These are phyloP conservation scores for Pulveroboletus sp. DNA, from an alignment of 1,284 basidiomycete species.

Conservation along the genomic window DNA sequence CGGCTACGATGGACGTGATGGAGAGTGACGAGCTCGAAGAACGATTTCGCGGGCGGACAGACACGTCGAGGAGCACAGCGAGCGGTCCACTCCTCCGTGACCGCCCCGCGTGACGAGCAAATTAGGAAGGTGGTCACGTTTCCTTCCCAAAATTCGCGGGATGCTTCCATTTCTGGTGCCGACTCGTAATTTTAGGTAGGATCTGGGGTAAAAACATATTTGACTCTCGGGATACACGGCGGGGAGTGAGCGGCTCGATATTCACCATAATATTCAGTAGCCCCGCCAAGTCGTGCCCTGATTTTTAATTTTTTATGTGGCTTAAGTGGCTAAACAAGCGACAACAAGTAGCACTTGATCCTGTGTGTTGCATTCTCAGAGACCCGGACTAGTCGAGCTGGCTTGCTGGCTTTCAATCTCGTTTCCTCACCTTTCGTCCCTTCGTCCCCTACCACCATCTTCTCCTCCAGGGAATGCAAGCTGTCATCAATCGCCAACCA, in stretches of 20 bases:
- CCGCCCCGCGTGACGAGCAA: slow-evolving; percentile 32
- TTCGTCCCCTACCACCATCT: slow-evolving; percentile 43
- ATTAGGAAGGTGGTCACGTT: slow-evolving; percentile 31
- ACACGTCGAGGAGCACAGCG: slow-evolving; percentile 33
- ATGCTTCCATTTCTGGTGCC: slow-evolving; percentile 13
- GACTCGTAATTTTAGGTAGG: background rate
- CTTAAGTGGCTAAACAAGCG: slow-evolving; percentile 20
- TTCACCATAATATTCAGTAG: background rate
- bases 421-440: slow-evolving; percentile 9
- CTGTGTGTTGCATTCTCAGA: slow-evolving; percentile 35
- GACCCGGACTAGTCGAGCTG: slow-evolving; percentile 29
- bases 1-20: slow-evolving; percentile 9
- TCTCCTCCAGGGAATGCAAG: slow-evolving; percentile 56
- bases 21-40: slow-evolving; percentile 12
- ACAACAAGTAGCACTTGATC: slow-evolving; percentile 33
- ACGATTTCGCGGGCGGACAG: slow-evolving; percentile 10
- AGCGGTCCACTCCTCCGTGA: slow-evolving; percentile 26
- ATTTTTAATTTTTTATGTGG: slow-evolving; percentile 9
- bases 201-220: slow-evolving; percentile 8
- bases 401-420: slow-evolving; percentile 39
- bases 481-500: slow-evolving; percentile 57
- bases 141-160: slow-evolving; percentile 20
- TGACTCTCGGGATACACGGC: background rate
- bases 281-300: background rate
- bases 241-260: background rate